Conservation (phyloP, 2,329 filamentous ascomycete genomes). For the Alternaria solani region DNA sequence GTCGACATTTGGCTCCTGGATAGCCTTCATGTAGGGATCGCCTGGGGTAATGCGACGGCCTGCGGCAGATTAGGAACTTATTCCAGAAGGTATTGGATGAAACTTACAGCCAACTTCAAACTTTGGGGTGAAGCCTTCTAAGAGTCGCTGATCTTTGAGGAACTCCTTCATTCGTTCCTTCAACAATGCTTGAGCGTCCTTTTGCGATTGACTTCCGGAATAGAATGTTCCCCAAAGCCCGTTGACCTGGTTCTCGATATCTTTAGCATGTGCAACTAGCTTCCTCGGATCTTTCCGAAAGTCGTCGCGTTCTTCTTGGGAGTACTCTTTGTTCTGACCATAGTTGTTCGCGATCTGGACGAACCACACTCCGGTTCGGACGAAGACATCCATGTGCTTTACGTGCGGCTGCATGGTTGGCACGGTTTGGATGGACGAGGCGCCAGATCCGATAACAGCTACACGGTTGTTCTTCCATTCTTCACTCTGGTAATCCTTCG, state of each 20-base stretch:
- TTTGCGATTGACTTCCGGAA: constrained; percentile 53
- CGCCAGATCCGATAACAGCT: constrained; percentile 57
- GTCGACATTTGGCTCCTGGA: constrained; percentile 60
- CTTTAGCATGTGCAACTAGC: constrained; percentile 56
- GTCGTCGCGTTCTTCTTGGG: constrained; percentile 51
- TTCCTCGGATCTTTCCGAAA: constrained; percentile 55
- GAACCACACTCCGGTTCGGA: constrained; percentile 57
- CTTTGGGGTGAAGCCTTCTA: constrained; percentile 58
- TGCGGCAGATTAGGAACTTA: constrained; percentile 6
- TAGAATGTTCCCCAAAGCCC: constrained; percentile 59
- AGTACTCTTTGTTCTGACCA: constrained; percentile 57
- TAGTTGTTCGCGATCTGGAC: constrained; percentile 57
- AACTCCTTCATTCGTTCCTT: constrained; percentile 57
- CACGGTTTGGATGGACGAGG: constrained; percentile 57
- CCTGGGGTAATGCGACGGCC: constrained; percentile 58
- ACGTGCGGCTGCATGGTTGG: constrained; percentile 57
- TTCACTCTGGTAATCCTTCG: constrained; percentile 55
- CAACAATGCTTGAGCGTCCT: constrained; percentile 50
- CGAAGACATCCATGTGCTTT: constrained; percentile 58
- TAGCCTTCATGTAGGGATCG: constrained; percentile 61
- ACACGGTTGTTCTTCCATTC: constrained; percentile 53
- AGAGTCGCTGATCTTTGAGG: constrained; percentile 60
- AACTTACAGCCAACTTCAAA: constrained; percentile 55
- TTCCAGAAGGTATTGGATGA: not conserved
- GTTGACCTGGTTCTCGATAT: constrained; percentile 59